Conservation (phyloP, 129 eudicot species). For the Logfia minima region DNA sequence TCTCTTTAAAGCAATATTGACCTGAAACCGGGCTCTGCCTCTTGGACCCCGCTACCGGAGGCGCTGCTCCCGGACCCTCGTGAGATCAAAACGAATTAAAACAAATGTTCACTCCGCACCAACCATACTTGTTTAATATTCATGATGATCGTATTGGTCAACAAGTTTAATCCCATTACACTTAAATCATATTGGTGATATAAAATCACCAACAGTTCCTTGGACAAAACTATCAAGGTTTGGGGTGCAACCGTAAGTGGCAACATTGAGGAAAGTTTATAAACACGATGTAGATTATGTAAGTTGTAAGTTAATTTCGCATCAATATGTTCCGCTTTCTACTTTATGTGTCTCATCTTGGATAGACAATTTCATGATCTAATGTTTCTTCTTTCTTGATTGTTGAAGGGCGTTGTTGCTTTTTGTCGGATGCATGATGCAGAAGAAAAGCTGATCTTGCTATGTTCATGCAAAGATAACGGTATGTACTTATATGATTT, state of each 20-base stretch:
- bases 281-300: constrained; percentile 55
- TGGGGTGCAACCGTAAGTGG: constrained; percentile 69
- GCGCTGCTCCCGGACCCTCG: no score
- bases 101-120: no score
- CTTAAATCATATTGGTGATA: no score
- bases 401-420: constrained; percentile 53
- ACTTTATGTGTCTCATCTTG: background rate
- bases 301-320: constrained; percentile 21
- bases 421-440: constrained; percentile 61
- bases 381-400: constrained; percentile 1
- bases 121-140: no score
- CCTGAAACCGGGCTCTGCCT: no score
- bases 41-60: no score
- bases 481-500: constrained; percentile 56
- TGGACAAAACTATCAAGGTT: constrained; percentile 55
- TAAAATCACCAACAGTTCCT: no score
- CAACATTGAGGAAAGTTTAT: constrained; percentile 40
- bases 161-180: no score
- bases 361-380: background rate
- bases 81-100: no score
- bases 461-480: constrained; percentile 61
- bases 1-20: no score
- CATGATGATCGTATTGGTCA: no score
- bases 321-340: background rate
- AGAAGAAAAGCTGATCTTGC: constrained; percentile 46